Evolutionary conservation across 1,284 basidiomycete genomes (phyloP), one percentile per base, ranked within the genome.

Genomic region (Cryptococcus sp.): DNA sequence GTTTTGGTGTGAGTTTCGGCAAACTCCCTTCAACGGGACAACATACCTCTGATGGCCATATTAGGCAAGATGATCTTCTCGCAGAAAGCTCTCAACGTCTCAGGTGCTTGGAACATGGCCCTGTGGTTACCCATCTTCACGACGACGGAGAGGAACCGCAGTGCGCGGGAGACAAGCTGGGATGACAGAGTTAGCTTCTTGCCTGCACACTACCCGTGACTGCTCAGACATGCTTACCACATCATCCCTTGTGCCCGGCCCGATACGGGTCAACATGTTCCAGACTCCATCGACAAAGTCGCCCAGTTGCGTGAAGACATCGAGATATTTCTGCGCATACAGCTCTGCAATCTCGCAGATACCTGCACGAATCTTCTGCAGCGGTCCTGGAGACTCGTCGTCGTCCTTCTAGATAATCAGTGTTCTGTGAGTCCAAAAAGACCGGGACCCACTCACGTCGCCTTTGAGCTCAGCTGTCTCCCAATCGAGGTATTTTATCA

Each of bases 331-430:
- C 80, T 94, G 90, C 52, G 93, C 87, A 76, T 91, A 98, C 40
- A 98, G 83, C 85, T 96, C 93, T 40, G 88, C 87, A 55, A 96
- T 91, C 78, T 98, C 94, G 55, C 97, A 88, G 55, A 98, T 89
- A 25, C 85, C 84, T 1, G 93, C 90, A 75, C 95, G 91, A 66
- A 97, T 87, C 78, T 90, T 87, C 47, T 93, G 89, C 17, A 92
- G 82, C 11, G 92, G 82, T 2, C 90, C 92, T 0, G 93, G 89
- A 0, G 85, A 86, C 3, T 85, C 82, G 60, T 96, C 93, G 55
- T 97, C 93, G 43, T 88, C 85, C 88, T 93, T 19, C n/a, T 2
- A 45, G 53, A 10, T 41, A 4, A 13, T 25, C 6, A 20, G n/a
- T 16, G 10, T 13, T 35, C n/a, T 22, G 42, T 57, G 53, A 60